Conservation (phyloP, 805 yeast genomes). For the Myxozyma monticola region DNA sequence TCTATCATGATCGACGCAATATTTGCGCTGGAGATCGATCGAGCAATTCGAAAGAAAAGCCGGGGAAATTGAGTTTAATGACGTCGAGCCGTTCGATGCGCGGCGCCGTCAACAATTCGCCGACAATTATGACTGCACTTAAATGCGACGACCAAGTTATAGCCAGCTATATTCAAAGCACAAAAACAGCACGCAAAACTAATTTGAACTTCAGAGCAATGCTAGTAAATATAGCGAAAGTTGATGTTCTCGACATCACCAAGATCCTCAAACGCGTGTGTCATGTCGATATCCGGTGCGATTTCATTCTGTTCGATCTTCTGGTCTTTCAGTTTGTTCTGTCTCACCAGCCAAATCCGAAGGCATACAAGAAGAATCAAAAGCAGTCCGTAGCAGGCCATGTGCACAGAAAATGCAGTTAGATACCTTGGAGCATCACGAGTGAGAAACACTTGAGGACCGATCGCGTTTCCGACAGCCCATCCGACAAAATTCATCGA, state of each 20-base stretch:
- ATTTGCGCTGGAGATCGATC: no score
- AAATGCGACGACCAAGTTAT: no score
- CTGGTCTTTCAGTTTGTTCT: neutral
- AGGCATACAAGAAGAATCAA: neutral
- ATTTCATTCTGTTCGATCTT: constrained; percentile 2
- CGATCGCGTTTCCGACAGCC: constrained; percentile 65
- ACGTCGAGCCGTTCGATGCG: no score
- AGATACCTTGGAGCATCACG: constrained; percentile 47
- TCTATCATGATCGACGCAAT: no score
- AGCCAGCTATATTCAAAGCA: no score
- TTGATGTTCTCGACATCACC: constrained; percentile 24
- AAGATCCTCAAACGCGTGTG: constrained; percentile 18
- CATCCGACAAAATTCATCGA: constrained; percentile 63
- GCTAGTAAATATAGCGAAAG: constrained; percentile 32
- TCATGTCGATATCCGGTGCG: constrained; percentile 8
- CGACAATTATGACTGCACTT: no score
- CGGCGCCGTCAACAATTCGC: no score
- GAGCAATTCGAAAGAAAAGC: no score
- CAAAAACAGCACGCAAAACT: no score
- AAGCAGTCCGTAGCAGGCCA: constrained; percentile 1
- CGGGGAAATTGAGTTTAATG: no score
- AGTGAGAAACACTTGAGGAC: constrained; percentile 62
- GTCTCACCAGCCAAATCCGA: neutral
- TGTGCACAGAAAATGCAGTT: constrained; percentile 1
- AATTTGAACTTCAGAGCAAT: no score